Percentiles rank a stretch among this genome's conserved stretches.
These are phyloP conservation scores for Taxawa tesnikishii DNA, from an alignment of 2,329 filamentous ascomycete genomes.

Conservation along the genomic window DNA sequence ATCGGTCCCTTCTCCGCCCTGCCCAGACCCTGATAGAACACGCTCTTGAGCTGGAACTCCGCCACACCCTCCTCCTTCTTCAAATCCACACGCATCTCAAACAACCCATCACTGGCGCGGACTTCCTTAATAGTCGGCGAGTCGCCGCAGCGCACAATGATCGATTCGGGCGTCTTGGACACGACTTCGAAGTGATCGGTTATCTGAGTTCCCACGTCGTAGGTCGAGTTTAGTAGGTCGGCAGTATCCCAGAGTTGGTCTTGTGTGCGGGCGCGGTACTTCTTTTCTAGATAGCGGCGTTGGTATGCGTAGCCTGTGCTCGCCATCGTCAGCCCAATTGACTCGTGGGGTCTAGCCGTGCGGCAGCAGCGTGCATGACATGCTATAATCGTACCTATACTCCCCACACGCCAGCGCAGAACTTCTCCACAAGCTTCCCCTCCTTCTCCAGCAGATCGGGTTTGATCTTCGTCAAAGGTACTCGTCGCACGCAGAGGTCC, in stretches of 20 bases:
- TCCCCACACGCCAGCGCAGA: conserved; percentile 57
- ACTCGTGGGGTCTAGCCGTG: neutral
- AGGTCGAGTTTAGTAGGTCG: conserved; percentile 43
- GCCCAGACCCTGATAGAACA: conserved; percentile 44
- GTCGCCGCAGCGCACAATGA: conserved; percentile 55
- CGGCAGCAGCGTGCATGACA: neutral
- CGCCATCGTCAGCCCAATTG: neutral
- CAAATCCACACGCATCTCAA: conserved; percentile 50
- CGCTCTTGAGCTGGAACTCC: conserved; percentile 54
- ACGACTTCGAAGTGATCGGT: conserved; percentile 64
- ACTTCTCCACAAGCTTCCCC: conserved; percentile 49
- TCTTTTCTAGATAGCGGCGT: conserved; percentile 44
- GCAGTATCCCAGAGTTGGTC: conserved; percentile 50
- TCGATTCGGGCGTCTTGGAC: conserved; percentile 46
- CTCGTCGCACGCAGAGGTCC: conserved; percentile 50
- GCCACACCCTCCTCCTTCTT: conserved; percentile 47
- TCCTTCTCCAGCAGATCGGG: conserved; percentile 53
- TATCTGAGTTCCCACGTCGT: conserved; percentile 51
- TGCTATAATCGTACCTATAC: conserved; percentile 41
- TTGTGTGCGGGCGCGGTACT: conserved; percentile 37
- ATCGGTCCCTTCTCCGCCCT: conserved; percentile 31
- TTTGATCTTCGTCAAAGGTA: conserved; percentile 51
- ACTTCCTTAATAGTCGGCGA: conserved; percentile 45
- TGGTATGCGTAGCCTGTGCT: conserved; percentile 44
- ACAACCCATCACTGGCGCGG: conserved; percentile 52